Conservation (phyloP, 192 early-diverging fungal species). For the Coemansia sp. region DNA sequence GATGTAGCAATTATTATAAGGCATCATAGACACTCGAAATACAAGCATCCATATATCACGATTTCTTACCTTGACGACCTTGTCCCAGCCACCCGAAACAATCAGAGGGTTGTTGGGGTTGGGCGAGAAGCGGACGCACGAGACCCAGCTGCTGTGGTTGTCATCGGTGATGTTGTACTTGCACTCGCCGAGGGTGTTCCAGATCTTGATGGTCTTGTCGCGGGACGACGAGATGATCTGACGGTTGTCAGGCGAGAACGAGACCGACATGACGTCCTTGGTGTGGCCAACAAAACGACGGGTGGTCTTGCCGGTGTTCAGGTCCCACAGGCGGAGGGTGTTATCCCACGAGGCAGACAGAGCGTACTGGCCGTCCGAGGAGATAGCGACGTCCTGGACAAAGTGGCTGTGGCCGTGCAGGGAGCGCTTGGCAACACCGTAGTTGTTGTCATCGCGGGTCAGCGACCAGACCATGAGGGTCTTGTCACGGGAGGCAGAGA, state of each 20-base stretch:
- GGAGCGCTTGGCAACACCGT: conserved; percentile 85
- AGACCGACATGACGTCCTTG: conserved; percentile 97
- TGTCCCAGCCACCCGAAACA: conserved; percentile 98
- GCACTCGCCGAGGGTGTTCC: conserved; percentile 99
- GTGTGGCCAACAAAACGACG: conserved; percentile 96
- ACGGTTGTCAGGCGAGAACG: conserved; percentile 99
- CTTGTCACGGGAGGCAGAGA: conserved; percentile 99
- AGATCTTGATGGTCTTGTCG: conserved; percentile 99
- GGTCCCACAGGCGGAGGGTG: conserved; percentile 99
- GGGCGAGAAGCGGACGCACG: conserved; percentile 98
- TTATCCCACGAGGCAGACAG: conserved; percentile 99
- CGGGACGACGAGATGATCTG: conserved; percentile 98
- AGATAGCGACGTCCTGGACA: conserved; percentile 97
- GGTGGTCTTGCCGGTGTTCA: conserved; percentile 93
- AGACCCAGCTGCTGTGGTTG: conserved; percentile 98
- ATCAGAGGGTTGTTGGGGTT: conserved; percentile 98
- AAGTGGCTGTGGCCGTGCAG: conserved; percentile 99
- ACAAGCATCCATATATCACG: background rate
- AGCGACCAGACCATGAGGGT: conserved; percentile 97
- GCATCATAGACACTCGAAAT: conserved; percentile 43
- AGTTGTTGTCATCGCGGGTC: conserved; percentile 90
- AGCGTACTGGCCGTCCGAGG: conserved; percentile 98
- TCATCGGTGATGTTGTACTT: conserved; percentile 98
- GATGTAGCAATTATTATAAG: conserved; percentile 75
- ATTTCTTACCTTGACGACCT: conserved; percentile 93